Base-by-base conservation (phyloP, 352 stramenopile species). In the Phytophthora quininea region DNA sequence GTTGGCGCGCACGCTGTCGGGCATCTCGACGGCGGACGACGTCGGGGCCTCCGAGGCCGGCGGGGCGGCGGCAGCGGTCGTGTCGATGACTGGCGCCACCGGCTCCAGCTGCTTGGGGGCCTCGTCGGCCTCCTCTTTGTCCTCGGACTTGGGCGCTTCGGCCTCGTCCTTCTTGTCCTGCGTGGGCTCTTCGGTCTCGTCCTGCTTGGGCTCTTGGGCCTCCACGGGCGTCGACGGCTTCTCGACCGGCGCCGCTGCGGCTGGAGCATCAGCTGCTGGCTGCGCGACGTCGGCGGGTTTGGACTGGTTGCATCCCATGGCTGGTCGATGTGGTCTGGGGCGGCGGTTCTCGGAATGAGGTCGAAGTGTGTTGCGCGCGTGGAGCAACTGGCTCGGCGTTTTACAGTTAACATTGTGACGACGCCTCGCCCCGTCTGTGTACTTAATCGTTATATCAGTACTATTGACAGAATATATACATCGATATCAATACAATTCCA, bases 1-100 rank as follows among this genome's bases (percentile, higher is more conserved):
- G 68, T 84, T 82, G 54, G 67, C 74, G 38, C 76, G 76, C 19
- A 84, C 76, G 48, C 67, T 84, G 38, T 76, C 74, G 9, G 76
- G 76, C 8, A 84, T 64, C 43, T 82, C 67, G 14, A 84, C 72
- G 10, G 58, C 47, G 29, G 68, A 3, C 24, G 67, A 66, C 12
- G 55, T 58, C 14, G 68, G 55, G 27, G 60, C 46, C 58, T 76
- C 67, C 10, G 56, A 65, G 31, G 50, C 63, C 7, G 55, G 29
- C 15, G 63, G 33, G 1, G 30, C 31, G 1, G 57, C 56, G n/a
- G 48, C n/a, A 47, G 48, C 62, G n/a, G 35, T 4, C 32, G 52
- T 48, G 43, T 50, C 62, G 35, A 63, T 61, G 46, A 67, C 45
- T 0, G 48, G 56, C n/a, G 54, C 40, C 12, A 69, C 65, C 27